Percentiles rank a stretch among this genome's conserved stretches.
These are phyloP conservation scores for Salix caprea DNA, from an alignment of 345 rosid genomes.

Conservation along the genomic window DNA sequence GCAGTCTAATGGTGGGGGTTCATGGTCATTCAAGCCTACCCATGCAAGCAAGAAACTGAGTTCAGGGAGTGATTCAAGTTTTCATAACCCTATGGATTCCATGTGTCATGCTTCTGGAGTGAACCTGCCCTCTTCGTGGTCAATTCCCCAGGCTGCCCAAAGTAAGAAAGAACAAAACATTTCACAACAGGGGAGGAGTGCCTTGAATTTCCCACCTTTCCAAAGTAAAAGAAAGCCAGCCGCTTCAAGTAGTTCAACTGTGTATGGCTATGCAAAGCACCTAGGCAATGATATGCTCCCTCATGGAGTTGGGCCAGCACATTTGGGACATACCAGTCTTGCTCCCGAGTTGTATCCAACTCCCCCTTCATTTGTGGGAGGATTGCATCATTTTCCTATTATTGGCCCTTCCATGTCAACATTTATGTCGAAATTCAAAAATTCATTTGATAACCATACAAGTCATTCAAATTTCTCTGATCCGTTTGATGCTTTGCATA, in stretches of 20 bases:
- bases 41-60: constrained; percentile 18
- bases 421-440: not conserved
- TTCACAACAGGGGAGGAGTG: constrained; percentile 17
- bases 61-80: constrained; percentile 19
- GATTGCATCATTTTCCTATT: constrained; percentile 10
- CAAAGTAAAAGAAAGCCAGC: constrained; percentile 9
- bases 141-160: constrained; percentile 11
- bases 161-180: constrained; percentile 20
- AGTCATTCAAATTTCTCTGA: not conserved
- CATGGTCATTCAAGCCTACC: constrained; percentile 13
- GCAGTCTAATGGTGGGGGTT: not conserved
- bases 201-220: constrained; percentile 16
- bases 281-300: constrained; percentile 10
- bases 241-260: constrained; percentile 28
- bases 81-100: constrained; percentile 7
- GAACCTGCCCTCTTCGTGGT: constrained; percentile 22
- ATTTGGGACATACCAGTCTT: constrained; percentile 3
- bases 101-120: constrained; percentile 20
- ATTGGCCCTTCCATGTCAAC: constrained; percentile 14
- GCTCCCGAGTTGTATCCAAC: not conserved
- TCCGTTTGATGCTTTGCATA: constrained; percentile 14
- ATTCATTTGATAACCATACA: not conserved
- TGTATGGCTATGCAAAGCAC: constrained; percentile 9
- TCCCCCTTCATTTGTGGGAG: constrained; percentile 3
- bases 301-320: constrained; percentile 14